phyloP scores from a whole-genome alignment of 2,329 filamentous ascomycete species.

The Hirsutella minnesotensis region DNA sequence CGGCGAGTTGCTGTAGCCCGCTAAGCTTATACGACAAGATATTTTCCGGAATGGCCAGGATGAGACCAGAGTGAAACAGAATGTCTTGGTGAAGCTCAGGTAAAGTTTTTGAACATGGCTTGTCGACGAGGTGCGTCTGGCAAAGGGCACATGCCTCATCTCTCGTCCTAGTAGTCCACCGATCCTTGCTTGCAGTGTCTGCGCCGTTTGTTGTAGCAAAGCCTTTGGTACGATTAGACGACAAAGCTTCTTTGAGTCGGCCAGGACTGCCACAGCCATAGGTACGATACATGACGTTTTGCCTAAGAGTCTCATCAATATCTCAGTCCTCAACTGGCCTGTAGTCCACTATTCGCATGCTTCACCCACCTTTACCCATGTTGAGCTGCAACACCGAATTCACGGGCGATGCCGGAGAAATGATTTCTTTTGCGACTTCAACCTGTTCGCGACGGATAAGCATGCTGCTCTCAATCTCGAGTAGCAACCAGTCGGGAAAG shows the following conservation, averaged over 20 bases:
- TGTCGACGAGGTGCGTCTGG: constrained; percentile 25
- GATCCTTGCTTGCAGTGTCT: constrained; percentile 41
- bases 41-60: constrained; percentile 52
- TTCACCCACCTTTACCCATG: constrained; percentile 56
- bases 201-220: constrained; percentile 43
- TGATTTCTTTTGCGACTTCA: constrained; percentile 49
- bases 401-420: constrained; percentile 33
- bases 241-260: constrained; percentile 31
- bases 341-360: no score
- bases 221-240: constrained; percentile 45
- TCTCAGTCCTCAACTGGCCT: no score
- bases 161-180: constrained; percentile 42
- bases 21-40: constrained; percentile 53
- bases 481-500: constrained; percentile 49
- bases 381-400: constrained; percentile 56
- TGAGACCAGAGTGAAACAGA: constrained; percentile 29
- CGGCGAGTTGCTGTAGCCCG: constrained; percentile 42
- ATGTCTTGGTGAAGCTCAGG: constrained; percentile 11
- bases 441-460: constrained; percentile 51
- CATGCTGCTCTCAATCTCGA: constrained; percentile 55
- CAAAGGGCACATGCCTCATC: constrained; percentile 46
- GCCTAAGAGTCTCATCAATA: no score
- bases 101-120: constrained; percentile 25
- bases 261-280: constrained; percentile 33
- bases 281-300: constrained; percentile 36